Conservation (phyloP, 768 basidiomycete genomes). For the Pulveroboletus sp. region DNA sequence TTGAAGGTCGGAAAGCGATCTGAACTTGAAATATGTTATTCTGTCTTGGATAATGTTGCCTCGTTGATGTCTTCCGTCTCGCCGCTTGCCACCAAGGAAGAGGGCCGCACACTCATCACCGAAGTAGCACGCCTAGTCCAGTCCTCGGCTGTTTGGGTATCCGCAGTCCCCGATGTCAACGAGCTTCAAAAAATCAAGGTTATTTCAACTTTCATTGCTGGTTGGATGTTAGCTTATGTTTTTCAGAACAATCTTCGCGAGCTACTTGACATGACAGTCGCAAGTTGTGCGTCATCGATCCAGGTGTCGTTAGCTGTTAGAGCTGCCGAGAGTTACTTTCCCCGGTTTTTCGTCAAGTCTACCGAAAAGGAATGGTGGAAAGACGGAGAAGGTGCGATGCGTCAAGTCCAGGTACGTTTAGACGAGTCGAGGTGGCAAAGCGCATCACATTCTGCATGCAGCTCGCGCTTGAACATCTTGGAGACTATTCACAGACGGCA, state of each 20-base stretch:
- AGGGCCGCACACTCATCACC: slow-evolving; percentile 20
- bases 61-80: slow-evolving; percentile 17
- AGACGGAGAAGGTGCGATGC: slow-evolving; percentile 38
- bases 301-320: slow-evolving; percentile 45
- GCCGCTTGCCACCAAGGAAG: slow-evolving; percentile 5
- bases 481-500: slow-evolving; percentile 1
- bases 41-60: slow-evolving; percentile 15
- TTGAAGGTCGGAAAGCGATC: slow-evolving; percentile 24
- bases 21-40: slow-evolving; percentile 18
- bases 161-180: background rate
- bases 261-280: slow-evolving; percentile 37
- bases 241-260: slow-evolving; percentile 26
- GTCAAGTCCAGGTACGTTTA: slow-evolving; percentile 39
- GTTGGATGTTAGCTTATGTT: background rate
- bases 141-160: slow-evolving; percentile 17
- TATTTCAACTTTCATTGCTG: background rate
- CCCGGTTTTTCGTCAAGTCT: slow-evolving; percentile 41
- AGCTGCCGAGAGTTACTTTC: slow-evolving; percentile 43
- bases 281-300: slow-evolving; percentile 37
- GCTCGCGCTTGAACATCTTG: slow-evolving; percentile 36
- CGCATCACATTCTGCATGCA: slow-evolving; percentile 8
- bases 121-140: slow-evolving; percentile 18
- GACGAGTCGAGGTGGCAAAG: background rate
- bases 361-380: slow-evolving; percentile 35
- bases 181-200: slow-evolving; percentile 21